phyloP scores from a whole-genome alignment of 495 filamentous ascomycete genomes.

The Tuber indicum region DNA sequence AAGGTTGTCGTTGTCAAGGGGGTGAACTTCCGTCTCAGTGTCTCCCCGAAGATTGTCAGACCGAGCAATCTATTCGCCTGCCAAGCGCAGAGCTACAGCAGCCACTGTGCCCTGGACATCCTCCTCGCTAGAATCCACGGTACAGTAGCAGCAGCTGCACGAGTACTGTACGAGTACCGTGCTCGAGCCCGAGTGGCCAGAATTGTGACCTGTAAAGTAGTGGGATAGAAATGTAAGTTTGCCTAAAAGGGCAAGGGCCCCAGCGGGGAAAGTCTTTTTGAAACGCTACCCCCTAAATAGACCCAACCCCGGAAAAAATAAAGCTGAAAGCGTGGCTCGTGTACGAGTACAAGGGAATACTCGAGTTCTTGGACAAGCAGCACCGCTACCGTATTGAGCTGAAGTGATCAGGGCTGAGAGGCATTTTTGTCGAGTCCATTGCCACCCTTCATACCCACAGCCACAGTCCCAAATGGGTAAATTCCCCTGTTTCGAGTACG shows the following conservation, averaged over 20 bases:
- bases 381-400: not conserved
- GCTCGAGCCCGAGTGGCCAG: not conserved
- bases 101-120: not conserved
- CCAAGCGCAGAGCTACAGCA: not conserved
- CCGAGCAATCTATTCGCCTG: not conserved
- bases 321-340: not conserved
- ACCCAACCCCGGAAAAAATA: not conserved
- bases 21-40: not conserved
- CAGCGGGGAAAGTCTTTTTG: not conserved
- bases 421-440: not conserved
- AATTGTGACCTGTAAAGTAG: not conserved
- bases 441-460: not conserved
- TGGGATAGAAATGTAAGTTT: not conserved
- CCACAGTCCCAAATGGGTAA: not conserved
- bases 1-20: not conserved
- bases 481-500: not conserved
- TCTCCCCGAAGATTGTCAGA: not conserved
- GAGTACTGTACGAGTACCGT: not conserved
- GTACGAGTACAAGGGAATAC: too few species aligned
- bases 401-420: not conserved
- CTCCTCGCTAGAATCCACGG: not conserved
- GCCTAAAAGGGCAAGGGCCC: not conserved
- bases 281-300: not conserved
- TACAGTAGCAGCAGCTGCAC: not conserved
- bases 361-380: too few species aligned